phyloP scores from a whole-genome alignment of 257 asterid genomes.

The Prunella vulgaris region DNA sequence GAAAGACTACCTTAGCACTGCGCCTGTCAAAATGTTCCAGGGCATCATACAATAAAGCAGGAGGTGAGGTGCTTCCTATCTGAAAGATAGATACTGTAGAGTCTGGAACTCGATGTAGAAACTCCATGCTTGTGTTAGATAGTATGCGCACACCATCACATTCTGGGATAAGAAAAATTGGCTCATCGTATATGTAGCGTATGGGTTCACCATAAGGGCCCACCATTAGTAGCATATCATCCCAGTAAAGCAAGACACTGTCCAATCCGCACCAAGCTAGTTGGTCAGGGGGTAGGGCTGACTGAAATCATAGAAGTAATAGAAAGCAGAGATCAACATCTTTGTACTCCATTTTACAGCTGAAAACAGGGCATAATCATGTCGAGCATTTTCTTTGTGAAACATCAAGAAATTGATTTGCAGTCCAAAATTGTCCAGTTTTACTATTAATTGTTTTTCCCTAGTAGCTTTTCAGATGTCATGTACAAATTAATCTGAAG shows the following conservation, averaged over 20 bases:
- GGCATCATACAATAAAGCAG: conserved; percentile 93
- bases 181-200: conserved; percentile 86
- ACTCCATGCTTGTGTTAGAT: conserved; percentile 77
- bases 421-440: not conserved
- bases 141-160: conserved; percentile 92
- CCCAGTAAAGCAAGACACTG: conserved; percentile 88
- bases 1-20: conserved; percentile 80
- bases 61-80: conserved; percentile 92
- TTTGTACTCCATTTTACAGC: not conserved
- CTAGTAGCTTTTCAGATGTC: not conserved
- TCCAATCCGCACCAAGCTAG: conserved; percentile 98
- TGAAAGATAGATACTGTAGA: conserved; percentile 91
- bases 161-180: conserved; percentile 81
- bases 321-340: conserved; percentile 4
- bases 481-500: not conserved
- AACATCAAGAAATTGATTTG: conserved; percentile 3
- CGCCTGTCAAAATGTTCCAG: conserved; percentile 90
- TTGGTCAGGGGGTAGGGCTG: conserved; percentile 92
- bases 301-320: conserved; percentile 37
- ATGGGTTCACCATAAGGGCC: conserved; percentile 92
- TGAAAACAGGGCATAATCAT: conserved; percentile 10
- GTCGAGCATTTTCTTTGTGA: not conserved
- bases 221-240: conserved; percentile 93
- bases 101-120: conserved; percentile 92
- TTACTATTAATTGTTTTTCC: not conserved